A percentile compares a stretch with the other conserved stretches of the same genome.
These are phyloP conservation scores for Aspergillus leporis DNA, from an alignment of 495 filamentous ascomycete species.

Conservation along the genomic window DNA sequence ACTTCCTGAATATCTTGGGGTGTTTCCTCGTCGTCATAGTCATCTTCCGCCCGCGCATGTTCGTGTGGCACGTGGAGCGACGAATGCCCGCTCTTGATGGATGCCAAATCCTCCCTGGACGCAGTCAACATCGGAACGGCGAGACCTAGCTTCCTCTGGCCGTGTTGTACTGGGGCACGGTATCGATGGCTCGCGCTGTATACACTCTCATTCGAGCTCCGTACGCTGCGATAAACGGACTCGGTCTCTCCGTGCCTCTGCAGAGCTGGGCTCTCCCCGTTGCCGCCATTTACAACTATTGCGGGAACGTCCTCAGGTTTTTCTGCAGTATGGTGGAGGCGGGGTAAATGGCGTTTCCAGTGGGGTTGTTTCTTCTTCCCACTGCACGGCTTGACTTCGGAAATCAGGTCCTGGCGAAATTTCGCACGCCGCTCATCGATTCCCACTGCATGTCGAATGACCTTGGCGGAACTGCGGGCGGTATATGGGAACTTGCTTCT, in stretches of 20 bases:
- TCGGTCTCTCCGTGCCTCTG: constrained; percentile 30
- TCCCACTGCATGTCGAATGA: constrained; percentile 71
- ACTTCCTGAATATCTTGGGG: constrained; percentile 77
- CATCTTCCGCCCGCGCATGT: constrained; percentile 21
- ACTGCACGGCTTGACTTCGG: constrained; percentile 47
- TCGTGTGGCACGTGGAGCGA: constrained; percentile 38
- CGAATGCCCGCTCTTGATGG: constrained; percentile 42
- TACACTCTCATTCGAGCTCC: constrained; percentile 28
- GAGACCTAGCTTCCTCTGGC: constrained; percentile 26
- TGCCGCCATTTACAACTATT: constrained; percentile 32
- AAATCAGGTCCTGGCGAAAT: constrained; percentile 70
- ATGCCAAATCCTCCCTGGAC: constrained; percentile 37
- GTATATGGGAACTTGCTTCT: constrained; percentile 82
- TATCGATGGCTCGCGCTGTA: constrained; percentile 35
- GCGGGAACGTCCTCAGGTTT: constrained; percentile 30
- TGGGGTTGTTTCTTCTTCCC: constrained; percentile 32
- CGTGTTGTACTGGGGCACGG: constrained; percentile 29
- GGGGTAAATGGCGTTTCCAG: constrained; percentile 28
- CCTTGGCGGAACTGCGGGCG: constrained; percentile 69
- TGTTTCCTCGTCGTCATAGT: constrained; percentile 60
- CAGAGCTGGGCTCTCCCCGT: constrained; percentile 10
- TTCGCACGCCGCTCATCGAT: constrained; percentile 78
- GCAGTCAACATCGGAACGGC: constrained; percentile 27
- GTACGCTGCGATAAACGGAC: constrained; percentile 38
- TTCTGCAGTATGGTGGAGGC: constrained; percentile 15